These are phyloP conservation scores for Aphanomyces euteiches DNA, from an alignment of 352 stramenopile genomes.

Conservation along the genomic window DNA sequence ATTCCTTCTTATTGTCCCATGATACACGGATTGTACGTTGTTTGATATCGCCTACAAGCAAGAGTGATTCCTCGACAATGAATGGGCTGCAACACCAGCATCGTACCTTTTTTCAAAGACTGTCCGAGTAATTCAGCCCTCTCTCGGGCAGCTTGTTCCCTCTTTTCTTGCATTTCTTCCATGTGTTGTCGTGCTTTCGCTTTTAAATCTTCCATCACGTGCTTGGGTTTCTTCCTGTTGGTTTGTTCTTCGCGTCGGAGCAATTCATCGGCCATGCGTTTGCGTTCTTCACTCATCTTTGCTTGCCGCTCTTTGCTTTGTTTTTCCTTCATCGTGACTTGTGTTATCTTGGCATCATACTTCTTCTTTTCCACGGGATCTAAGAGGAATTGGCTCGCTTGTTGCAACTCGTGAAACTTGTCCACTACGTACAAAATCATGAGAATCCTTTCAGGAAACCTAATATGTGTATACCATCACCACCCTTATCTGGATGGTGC, in stretches of 20 bases:
- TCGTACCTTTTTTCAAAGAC: background rate
- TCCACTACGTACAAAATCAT: constrained; percentile 47
- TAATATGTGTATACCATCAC: constrained; percentile 49
- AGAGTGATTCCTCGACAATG: background rate
- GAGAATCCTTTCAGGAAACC: background rate
- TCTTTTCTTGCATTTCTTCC: constrained; percentile 18
- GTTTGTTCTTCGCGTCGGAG: constrained; percentile 3
- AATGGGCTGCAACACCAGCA: too few relatives aligned
- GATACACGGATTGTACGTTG: constrained; percentile 75
- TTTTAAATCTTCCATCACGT: constrained; percentile 11
- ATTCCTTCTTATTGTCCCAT: constrained; percentile 62
- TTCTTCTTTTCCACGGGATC: constrained; percentile 73
- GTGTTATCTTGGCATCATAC: constrained; percentile 77
- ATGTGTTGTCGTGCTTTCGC: constrained; percentile 2
- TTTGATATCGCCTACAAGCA: constrained; percentile 34
- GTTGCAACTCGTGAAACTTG: constrained; percentile 78
- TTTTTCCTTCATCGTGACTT: constrained; percentile 58
- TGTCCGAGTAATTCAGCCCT: background rate
- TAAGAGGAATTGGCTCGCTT: constrained; percentile 67
- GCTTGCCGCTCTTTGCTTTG: constrained; percentile 62
- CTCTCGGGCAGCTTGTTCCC: background rate
- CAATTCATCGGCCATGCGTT: constrained; percentile 7
- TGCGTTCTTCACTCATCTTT: constrained; percentile 51
- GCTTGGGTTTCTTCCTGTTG: constrained; percentile 9
- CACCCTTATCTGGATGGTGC: constrained; percentile 74